Evolutionary conservation across 148 eudicot genomes (phyloP).

Genomic region (Vaccinium vitisidaea): DNA sequence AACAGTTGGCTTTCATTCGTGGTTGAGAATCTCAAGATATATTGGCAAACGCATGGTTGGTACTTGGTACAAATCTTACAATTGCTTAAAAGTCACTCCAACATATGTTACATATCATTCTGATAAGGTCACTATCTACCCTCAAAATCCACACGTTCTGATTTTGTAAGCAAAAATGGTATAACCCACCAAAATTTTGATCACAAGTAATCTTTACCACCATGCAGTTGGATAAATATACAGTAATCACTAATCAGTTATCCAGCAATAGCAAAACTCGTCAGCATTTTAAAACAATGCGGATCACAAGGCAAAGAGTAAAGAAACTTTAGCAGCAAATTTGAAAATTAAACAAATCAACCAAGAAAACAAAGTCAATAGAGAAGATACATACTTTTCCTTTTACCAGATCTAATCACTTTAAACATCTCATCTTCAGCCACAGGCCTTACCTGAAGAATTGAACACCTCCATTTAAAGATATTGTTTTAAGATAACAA

Average conservation of each 20-base stretch:
- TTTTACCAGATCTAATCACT: constrained; percentile 82
- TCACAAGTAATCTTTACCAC: not conserved
- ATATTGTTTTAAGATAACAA: not conserved
- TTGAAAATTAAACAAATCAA: not conserved
- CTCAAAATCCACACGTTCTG: not conserved
- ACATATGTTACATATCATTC: not conserved
- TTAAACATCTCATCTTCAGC: constrained; percentile 99
- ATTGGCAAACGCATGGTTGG: not conserved
- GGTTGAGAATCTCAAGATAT: not conserved
- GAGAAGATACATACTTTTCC: constrained; percentile 69
- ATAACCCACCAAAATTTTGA: not conserved
- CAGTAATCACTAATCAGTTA: not conserved
- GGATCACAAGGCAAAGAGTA: not conserved
- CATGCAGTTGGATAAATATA: not conserved
- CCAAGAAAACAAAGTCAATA: not conserved
- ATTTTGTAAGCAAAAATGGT: not conserved
- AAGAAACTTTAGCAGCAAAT: not conserved
- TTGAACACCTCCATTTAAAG: not conserved
- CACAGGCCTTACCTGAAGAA: constrained; percentile 87
- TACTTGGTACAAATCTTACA: not conserved
- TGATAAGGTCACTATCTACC: not conserved
- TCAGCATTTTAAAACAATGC: not conserved
- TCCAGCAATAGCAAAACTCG: not conserved
- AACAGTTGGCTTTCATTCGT: no score
- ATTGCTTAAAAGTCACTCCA: not conserved